phyloP scores from a whole-genome alignment of 1,284 basidiomycete species.

The Sphaerobolus stellatus region DNA sequence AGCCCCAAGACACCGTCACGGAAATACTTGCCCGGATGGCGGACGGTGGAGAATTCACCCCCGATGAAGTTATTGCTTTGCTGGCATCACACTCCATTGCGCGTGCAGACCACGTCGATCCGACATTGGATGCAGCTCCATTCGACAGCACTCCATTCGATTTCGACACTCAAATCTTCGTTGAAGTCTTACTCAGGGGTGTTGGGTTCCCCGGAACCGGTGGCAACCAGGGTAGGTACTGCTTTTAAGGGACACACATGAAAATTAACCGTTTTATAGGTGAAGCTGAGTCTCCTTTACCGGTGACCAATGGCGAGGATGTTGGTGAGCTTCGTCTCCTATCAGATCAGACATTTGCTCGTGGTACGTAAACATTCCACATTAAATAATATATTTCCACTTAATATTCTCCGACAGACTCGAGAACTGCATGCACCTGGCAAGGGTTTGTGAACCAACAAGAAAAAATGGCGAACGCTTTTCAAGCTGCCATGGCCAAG shows the following conservation, averaged over 20 bases:
- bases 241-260: no score
- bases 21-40: slow-evolving; percentile 15
- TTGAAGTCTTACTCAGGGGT: slow-evolving; percentile 17
- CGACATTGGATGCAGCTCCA: slow-evolving; percentile 12
- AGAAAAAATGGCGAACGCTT: slow-evolving; percentile 26
- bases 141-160: slow-evolving; percentile 24
- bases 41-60: slow-evolving; percentile 15
- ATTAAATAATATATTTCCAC: not conserved
- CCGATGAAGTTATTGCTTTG: slow-evolving; percentile 15
- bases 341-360: slow-evolving; percentile 31
- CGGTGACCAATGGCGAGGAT: not conserved
- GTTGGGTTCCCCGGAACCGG: slow-evolving; percentile 11
- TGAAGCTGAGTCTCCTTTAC: slow-evolving; percentile 18
- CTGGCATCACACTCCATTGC: slow-evolving; percentile 17
- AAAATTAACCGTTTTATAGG: no score
- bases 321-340: slow-evolving; percentile 41
- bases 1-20: slow-evolving; percentile 13
- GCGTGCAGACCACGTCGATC: slow-evolving; percentile 18
- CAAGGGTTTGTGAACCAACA: slow-evolving; percentile 26
- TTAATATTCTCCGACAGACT: slow-evolving; percentile 14
- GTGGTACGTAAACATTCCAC: slow-evolving; percentile 12
- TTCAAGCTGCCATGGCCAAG: slow-evolving; percentile 27
- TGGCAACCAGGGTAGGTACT: no score
- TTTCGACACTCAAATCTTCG: slow-evolving; percentile 20
- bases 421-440: slow-evolving; percentile 29